These are phyloP conservation scores for Cercospora sojina DNA, from an alignment of 2,329 filamentous ascomycete species.

Conservation along the genomic window DNA sequence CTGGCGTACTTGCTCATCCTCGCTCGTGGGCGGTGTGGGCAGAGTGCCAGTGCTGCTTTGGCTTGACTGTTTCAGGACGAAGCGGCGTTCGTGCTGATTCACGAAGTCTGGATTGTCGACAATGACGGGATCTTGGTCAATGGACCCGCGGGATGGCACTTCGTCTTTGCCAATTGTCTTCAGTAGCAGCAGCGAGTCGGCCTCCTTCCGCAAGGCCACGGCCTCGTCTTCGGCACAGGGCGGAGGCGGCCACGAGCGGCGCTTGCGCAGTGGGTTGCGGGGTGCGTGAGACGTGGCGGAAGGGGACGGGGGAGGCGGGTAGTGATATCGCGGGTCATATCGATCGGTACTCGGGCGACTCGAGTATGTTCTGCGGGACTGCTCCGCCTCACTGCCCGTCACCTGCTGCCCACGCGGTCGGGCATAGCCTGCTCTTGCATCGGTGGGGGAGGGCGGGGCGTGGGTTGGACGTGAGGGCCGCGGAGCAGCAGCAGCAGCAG, in stretches of 20 bases:
- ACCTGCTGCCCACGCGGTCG: not conserved
- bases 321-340: constrained; percentile 32
- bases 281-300: constrained; percentile 13
- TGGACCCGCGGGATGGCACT: constrained; percentile 59
- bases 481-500: constrained; percentile 1
- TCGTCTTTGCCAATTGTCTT: constrained; percentile 52
- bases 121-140: constrained; percentile 68
- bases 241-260: constrained; percentile 54
- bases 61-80: constrained; percentile 45
- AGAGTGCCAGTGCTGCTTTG: constrained; percentile 22
- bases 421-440: constrained; percentile 12
- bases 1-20: constrained; percentile 38
- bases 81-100: constrained; percentile 56
- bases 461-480: constrained; percentile 16
- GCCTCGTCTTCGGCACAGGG: constrained; percentile 70
- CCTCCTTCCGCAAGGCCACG: constrained; percentile 62
- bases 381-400: not conserved
- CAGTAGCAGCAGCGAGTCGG: constrained; percentile 43
- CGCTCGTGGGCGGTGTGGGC: constrained; percentile 40
- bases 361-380: constrained; percentile 2
- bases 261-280: constrained; percentile 26
- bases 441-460: not conserved
- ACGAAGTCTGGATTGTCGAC: constrained; percentile 52
- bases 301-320: constrained; percentile 33
- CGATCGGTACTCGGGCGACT: constrained; percentile 10